These are phyloP conservation scores for Tylopilus vinaceipallidus DNA, from an alignment of 768 basidiomycete genomes.

Conservation along the genomic window DNA sequence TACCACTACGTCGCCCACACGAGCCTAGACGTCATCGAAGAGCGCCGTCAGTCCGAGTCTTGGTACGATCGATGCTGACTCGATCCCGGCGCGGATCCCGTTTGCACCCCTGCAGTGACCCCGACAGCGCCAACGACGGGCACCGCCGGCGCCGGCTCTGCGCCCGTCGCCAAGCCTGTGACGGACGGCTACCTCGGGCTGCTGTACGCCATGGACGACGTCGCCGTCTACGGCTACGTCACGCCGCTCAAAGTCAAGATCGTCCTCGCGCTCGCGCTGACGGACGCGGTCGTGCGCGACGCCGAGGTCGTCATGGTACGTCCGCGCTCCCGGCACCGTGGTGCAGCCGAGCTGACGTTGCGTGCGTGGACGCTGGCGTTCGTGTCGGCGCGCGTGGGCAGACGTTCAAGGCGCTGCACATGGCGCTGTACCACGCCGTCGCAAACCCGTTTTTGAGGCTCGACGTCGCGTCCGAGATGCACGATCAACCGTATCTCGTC, in stretches of 20 bases:
- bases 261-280: constrained; percentile 72
- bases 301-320: constrained; percentile 73
- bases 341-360: no score
- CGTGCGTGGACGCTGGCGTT: no score
- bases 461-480: constrained; percentile 43
- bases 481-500: constrained; percentile 41
- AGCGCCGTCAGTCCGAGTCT: constrained; percentile 66
- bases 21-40: constrained; percentile 87
- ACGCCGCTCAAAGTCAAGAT: constrained; percentile 89
- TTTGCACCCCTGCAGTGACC: not conserved
- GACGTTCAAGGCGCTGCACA: constrained; percentile 89
- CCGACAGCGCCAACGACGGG: not conserved
- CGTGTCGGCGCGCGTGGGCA: no score
- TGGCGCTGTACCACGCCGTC: constrained; percentile 79
- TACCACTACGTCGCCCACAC: constrained; percentile 93
- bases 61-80: not conserved
- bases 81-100: no score
- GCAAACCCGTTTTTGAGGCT: constrained; percentile 85
- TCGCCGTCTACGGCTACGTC: constrained; percentile 89
- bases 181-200: constrained; percentile 83
- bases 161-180: constrained; percentile 41
- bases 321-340: constrained; percentile 2
- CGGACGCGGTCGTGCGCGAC: constrained; percentile 80
- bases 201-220: constrained; percentile 88
- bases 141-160: not conserved